phyloP scores from a whole-genome alignment of 2,329 filamentous ascomycete species.

The Zymoseptoria crescenta region DNA sequence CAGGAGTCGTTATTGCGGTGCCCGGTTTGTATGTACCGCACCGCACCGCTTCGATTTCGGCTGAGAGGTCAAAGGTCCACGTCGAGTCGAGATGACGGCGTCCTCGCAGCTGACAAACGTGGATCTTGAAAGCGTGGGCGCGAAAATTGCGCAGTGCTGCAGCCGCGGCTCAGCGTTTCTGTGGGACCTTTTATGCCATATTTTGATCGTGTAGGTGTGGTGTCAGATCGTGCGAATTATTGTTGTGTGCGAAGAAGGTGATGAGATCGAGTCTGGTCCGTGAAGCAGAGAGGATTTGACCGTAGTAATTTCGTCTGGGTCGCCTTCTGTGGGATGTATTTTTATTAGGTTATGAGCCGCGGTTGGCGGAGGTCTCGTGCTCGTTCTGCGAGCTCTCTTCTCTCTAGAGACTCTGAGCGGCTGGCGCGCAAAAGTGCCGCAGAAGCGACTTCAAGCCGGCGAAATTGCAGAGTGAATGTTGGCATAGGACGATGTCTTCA shows the following conservation, averaged over 20 bases:
- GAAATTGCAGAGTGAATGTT: not conserved
- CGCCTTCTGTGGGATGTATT: not conserved
- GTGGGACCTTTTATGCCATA: not conserved
- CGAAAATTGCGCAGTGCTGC: not conserved
- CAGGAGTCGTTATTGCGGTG: not conserved
- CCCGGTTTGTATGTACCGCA: not conserved
- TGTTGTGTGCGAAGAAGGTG: not conserved
- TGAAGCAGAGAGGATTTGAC: not conserved
- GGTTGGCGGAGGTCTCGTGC: not conserved
- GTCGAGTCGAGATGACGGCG: not conserved
- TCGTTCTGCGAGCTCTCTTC: not conserved
- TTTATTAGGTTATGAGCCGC: not conserved
- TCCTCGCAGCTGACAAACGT: not conserved
- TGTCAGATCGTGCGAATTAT: not conserved
- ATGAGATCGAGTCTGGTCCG: not conserved
- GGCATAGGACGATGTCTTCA: not conserved
- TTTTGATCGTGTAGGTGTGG: not conserved
- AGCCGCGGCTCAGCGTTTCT: not conserved
- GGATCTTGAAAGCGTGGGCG: not conserved
- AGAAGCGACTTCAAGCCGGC: not conserved
- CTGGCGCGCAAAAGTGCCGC: not conserved
- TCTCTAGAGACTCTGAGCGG: not conserved
- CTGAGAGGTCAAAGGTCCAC: not conserved
- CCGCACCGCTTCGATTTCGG: not conserved
- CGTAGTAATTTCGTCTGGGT: not conserved